A percentile compares a stretch with the other conserved stretches of the same genome.
phyloP scores from a whole-genome alignment of 306 rosid species.

The Sphenostylis stenocarpa region DNA sequence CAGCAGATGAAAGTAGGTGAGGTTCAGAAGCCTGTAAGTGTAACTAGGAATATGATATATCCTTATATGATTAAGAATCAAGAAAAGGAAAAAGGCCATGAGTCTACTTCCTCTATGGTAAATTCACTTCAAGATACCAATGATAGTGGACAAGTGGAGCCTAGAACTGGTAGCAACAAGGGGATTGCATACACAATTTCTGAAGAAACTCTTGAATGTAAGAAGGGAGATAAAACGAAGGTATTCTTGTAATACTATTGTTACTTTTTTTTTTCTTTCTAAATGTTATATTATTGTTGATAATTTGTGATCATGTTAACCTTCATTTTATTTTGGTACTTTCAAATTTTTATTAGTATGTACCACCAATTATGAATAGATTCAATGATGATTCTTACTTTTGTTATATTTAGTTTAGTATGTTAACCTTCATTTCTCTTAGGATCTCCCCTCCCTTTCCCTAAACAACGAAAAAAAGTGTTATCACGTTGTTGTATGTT shows the following conservation, averaged over 20 bases:
- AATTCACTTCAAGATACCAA: constrained; percentile 29
- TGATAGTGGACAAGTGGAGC: constrained; percentile 36
- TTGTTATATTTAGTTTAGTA: not conserved
- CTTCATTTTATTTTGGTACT: constrained; percentile 2
- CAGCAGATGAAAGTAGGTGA: constrained; percentile 35
- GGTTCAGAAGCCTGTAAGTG: constrained; percentile 32
- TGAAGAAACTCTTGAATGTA: constrained; percentile 10
- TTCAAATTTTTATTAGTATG: not conserved
- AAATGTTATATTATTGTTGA: not conserved
- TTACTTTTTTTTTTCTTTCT: constrained; percentile 25
- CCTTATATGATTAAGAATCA: constrained; percentile 2
- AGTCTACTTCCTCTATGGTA: constrained; percentile 8
- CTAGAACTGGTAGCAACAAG: constrained; percentile 22
- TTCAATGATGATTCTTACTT: not conserved
- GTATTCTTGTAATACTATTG: constrained; percentile 39
- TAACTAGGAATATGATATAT: constrained; percentile 16
- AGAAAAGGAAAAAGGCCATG: constrained; percentile 34
- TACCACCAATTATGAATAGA: not conserved
- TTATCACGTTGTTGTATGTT: not conserved
- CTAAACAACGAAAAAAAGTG: not conserved
- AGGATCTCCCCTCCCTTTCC: not conserved
- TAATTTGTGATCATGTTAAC: not conserved
- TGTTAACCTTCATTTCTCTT: not conserved
- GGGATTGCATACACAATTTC: constrained; percentile 25
- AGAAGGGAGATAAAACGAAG: constrained; percentile 56